phyloP scores from a whole-genome alignment of 257 asterid genomes.

The Orobanche coerulescens region DNA sequence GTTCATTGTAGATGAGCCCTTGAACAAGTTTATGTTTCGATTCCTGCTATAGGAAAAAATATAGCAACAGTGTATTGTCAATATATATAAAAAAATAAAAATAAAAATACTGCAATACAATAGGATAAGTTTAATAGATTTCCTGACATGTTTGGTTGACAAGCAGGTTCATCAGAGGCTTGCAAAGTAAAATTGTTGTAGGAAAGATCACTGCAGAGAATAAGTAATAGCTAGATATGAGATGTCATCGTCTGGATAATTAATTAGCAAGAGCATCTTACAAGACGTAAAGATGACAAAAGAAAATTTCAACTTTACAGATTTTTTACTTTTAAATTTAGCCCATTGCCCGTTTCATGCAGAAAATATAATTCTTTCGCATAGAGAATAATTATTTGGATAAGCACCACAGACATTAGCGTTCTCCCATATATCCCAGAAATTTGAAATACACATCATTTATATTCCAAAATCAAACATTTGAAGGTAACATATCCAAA shows the following conservation, averaged over 20 bases:
- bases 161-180: conserved; percentile 58
- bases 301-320: too few species aligned
- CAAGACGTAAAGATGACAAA: too few species aligned
- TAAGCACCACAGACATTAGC: background rate
- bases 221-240: conserved; percentile 15
- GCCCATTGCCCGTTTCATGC: background rate
- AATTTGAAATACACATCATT: background rate
- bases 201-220: conserved; percentile 64
- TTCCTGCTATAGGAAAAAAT: conserved; percentile 39
- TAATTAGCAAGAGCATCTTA: background rate
- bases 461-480: background rate
- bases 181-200: conserved; percentile 80
- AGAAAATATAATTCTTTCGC: background rate
- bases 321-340: conserved; percentile 3
- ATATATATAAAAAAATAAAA: background rate
- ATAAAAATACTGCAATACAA: conserved; percentile 8
- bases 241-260: conserved; percentile 13
- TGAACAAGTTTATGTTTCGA: conserved; percentile 57
- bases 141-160: conserved; percentile 53
- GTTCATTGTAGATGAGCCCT: conserved; percentile 48
- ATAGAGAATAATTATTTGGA: too few species aligned
- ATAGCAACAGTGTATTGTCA: background rate
- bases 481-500: background rate
- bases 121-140: conserved; percentile 14
- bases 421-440: background rate